These are phyloP conservation scores for Diaporthe helianthi DNA, from an alignment of 2,329 filamentous ascomycete genomes.

Conservation along the genomic window DNA sequence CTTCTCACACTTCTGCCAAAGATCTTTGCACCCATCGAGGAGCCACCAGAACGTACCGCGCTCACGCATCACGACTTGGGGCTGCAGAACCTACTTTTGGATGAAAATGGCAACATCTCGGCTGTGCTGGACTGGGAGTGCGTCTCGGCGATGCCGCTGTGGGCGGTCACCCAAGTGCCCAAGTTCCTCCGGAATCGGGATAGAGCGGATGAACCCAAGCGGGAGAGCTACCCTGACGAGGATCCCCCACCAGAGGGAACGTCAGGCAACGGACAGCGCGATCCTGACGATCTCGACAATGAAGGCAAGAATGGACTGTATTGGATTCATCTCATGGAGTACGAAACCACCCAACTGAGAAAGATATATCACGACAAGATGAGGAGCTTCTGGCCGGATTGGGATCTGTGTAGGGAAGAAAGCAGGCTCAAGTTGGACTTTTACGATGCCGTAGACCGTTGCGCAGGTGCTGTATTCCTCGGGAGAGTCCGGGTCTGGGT, in stretches of 20 bases:
- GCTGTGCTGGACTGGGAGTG: background rate
- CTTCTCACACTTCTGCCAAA: background rate
- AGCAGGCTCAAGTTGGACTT: background rate
- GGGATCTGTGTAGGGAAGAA: constrained; percentile 35
- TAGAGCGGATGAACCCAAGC: background rate
- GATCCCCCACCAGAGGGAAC: background rate
- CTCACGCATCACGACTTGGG: background rate
- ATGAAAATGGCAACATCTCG: background rate
- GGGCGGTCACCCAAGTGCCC: background rate
- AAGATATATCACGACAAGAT: constrained; percentile 44
- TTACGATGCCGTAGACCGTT: background rate
- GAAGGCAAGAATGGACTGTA: background rate
- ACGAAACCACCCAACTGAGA: background rate
- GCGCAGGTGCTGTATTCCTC: background rate
- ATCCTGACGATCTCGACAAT: background rate
- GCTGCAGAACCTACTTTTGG: background rate
- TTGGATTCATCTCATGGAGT: background rate
- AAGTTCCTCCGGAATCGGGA: background rate
- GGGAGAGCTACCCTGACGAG: background rate
- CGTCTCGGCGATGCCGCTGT: background rate
- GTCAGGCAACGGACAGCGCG: background rate
- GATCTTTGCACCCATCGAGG: background rate
- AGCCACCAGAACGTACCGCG: background rate
- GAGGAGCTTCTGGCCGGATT: constrained; percentile 42
- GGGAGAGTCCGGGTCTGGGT: background rate